phyloP scores from a whole-genome alignment of 1,284 basidiomycete genomes.

The Phaffia rhodozyma region DNA sequence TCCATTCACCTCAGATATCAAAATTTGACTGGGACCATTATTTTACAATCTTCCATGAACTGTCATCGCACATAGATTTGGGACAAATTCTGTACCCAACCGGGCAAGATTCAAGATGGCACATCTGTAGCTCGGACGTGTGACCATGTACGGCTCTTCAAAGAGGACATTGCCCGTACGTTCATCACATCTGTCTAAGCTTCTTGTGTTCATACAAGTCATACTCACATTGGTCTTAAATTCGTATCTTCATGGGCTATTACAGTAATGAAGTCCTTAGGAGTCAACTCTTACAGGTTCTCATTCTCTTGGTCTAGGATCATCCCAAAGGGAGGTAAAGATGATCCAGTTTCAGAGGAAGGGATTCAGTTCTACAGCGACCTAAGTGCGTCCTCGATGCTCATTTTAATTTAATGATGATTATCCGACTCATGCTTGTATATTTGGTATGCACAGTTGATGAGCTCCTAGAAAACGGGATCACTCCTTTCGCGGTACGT shows the following conservation, averaged over 20 bases:
- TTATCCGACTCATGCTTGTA: background rate
- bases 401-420: no score
- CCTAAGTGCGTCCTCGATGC: constrained; percentile 3
- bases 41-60: background rate
- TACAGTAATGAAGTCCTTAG: constrained; percentile 45
- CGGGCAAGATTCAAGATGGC: constrained; percentile 55
- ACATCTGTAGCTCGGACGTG: constrained; percentile 55
- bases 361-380: constrained; percentile 57
- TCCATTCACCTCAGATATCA: background rate
- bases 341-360: constrained; percentile 55
- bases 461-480: constrained; percentile 46
- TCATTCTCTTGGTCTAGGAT: constrained; percentile 62
- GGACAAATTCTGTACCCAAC: constrained; percentile 56
- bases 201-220: background rate
- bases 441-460: constrained; percentile 45
- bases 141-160: constrained; percentile 55
- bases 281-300: constrained; percentile 52
- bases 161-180: constrained; percentile 49
- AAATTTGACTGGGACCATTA: no score
- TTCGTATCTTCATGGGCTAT: background rate
- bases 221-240: background rate
- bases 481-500: constrained; percentile 22
- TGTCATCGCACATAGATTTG: constrained; percentile 56
- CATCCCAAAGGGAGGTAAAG: constrained; percentile 53
- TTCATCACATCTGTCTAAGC: background rate